Evolutionary conservation across 108 stramenopile genomes (phyloP).

Genomic region (Asterionellopsis glacialis): DNA sequence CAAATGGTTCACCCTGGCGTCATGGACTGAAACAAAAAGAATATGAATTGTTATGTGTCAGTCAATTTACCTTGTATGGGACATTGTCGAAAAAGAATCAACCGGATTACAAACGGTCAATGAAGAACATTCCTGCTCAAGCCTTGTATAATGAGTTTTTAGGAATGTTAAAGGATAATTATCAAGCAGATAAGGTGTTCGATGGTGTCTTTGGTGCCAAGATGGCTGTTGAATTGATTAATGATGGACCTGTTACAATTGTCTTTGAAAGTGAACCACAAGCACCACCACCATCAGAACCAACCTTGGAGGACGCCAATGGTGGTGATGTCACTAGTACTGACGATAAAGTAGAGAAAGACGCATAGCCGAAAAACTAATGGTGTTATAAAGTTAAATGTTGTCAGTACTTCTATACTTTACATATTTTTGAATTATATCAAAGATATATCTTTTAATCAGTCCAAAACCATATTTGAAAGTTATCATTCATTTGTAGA

Average conservation of each 20-base stretch:
- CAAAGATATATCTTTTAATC: no score
- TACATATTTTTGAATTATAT: no score
- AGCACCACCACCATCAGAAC: constrained; percentile 10
- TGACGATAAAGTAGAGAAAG: no score
- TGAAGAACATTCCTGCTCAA: constrained; percentile 66
- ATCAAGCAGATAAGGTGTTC: constrained; percentile 57
- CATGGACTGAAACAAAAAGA: constrained; percentile 70
- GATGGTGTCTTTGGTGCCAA: constrained; percentile 84
- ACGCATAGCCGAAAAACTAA: no score
- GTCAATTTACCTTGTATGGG: constrained; percentile 86
- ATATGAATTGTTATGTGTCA: constrained; percentile 69
- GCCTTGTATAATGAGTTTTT: constrained; percentile 66
- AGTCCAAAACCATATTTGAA: no score
- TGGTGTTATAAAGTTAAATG: no score
- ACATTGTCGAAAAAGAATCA: constrained; percentile 77
- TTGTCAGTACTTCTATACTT: no score
- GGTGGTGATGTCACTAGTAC: no score
- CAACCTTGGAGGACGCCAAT: not conserved
- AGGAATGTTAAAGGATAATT: constrained; percentile 47
- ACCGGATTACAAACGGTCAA: constrained; percentile 81
- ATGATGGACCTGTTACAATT: constrained; percentile 89
- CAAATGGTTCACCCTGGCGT: constrained; percentile 54
- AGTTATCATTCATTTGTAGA: no score
- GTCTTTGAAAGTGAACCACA: constrained; percentile 70
- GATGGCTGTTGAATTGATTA: constrained; percentile 85